Conservation (phyloP, 768 basidiomycete genomes). For the Mycena metata region DNA sequence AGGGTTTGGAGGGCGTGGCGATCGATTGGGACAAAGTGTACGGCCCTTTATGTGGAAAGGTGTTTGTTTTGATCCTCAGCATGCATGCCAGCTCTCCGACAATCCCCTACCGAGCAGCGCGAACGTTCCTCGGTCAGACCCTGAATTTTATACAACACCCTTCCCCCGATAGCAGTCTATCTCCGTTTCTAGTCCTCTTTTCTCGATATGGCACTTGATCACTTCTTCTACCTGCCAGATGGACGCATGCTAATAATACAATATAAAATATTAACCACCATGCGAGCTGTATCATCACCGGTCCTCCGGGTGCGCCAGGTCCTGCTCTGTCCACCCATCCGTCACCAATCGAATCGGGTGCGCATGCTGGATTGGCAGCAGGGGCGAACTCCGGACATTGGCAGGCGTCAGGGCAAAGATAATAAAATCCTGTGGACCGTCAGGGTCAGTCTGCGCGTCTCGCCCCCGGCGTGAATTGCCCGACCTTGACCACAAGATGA, state of each 20-base stretch:
- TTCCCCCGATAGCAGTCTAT: slow-evolving; percentile 12
- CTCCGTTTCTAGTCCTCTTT: slow-evolving; percentile 9
- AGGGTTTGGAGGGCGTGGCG: slow-evolving; percentile 31
- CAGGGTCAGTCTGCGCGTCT: neutral
- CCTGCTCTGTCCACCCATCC: slow-evolving; percentile 60
- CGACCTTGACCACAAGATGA: slow-evolving; percentile 64
- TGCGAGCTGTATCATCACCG: slow-evolving; percentile 39
- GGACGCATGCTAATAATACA: slow-evolving; percentile 19
- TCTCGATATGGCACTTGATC: slow-evolving; percentile 14
- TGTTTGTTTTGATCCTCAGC: neutral
- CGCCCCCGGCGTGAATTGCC: neutral
- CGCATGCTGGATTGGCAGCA: slow-evolving; percentile 58
- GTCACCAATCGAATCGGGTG: slow-evolving; percentile 70
- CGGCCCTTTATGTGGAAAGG: neutral
- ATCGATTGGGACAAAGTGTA: neutral
- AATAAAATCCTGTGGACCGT: slow-evolving; percentile 65
- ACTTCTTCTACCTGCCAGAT: too few relatives aligned
- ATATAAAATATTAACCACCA: slow-evolving; percentile 18
- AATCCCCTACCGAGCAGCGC: neutral
- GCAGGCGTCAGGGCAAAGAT: slow-evolving; percentile 63
- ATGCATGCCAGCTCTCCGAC: neutral
- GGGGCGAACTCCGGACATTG: slow-evolving; percentile 57
- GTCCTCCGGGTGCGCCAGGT: slow-evolving; percentile 54
- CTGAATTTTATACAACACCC: neutral
- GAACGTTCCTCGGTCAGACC: slow-evolving; percentile 20